A percentile compares a stretch with the other conserved stretches of the same genome.
These are phyloP conservation scores for Ophiostoma novo-ulmi DNA, from an alignment of 2,329 filamentous ascomycete genomes.

Conservation along the genomic window DNA sequence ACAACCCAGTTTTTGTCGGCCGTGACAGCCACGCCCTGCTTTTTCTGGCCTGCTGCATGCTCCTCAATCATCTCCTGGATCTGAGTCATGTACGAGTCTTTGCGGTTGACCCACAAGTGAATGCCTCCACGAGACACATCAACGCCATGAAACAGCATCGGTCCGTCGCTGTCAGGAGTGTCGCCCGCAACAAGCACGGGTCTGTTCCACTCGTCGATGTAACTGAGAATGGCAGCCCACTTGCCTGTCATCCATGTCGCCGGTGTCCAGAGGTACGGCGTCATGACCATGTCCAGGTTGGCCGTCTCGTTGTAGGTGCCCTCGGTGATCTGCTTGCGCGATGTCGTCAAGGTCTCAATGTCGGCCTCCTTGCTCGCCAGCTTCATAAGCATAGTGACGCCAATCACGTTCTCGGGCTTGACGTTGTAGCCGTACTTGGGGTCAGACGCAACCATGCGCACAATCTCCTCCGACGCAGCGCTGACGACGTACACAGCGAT, in stretches of 20 bases:
- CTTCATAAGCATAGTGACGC: conserved; percentile 6
- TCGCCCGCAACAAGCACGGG: conserved; percentile 8
- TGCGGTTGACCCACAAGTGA: conserved; percentile 13
- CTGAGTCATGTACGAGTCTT: neutral
- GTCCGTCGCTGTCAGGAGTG: conserved; percentile 8
- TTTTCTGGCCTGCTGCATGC: neutral
- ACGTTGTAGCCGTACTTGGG: conserved; percentile 15
- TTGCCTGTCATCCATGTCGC: conserved; percentile 14
- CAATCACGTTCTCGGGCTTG: conserved; percentile 13
- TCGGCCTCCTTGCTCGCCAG: neutral
- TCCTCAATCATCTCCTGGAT: neutral
- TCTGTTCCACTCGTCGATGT: conserved; percentile 7
- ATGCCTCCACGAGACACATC: conserved; percentile 3
- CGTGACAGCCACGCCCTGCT: conserved; percentile 1
- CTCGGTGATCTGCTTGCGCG: conserved; percentile 14
- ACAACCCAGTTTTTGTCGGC: conserved; percentile 13
- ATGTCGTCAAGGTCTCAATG: neutral
- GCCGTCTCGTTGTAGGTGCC: conserved; percentile 11
- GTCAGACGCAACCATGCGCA: conserved; percentile 10
- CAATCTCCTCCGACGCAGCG: conserved; percentile 5
- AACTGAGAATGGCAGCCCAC: conserved; percentile 4
- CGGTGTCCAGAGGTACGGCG: conserved; percentile 10
- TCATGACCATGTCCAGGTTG: conserved; percentile 13
- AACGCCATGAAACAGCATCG: conserved; percentile 9
- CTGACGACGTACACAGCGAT: neutral